Evolutionary conservation across 78 protist species (phyloP).

Genomic region (Dictyostelium brefeldianum): DNA sequence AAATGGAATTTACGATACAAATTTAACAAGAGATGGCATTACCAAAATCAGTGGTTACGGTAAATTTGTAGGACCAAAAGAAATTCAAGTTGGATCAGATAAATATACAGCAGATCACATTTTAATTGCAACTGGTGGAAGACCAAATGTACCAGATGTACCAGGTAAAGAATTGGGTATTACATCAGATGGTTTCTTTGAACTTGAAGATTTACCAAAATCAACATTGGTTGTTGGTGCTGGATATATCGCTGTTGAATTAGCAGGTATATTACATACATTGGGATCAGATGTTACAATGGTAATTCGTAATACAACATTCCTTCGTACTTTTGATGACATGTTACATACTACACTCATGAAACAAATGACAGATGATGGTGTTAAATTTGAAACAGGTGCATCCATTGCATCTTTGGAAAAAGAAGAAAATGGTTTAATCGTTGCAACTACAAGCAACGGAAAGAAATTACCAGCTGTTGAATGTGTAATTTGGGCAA

Average conservation of each 20-base stretch:
- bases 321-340: constrained; percentile 90
- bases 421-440: constrained; percentile 26
- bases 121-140: constrained; percentile 91
- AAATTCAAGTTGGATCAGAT: constrained; percentile 72
- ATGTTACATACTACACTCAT: constrained; percentile 32
- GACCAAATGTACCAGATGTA: constrained; percentile 83
- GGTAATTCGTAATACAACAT: constrained; percentile 75
- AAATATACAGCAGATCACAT: constrained; percentile 86
- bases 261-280: constrained; percentile 89
- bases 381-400: constrained; percentile 42
- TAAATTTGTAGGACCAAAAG: constrained; percentile 78
- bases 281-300: constrained; percentile 83
- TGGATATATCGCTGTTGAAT: constrained; percentile 94
- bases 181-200: constrained; percentile 90
- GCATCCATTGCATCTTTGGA: constrained; percentile 6
- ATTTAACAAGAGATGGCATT: constrained; percentile 60
- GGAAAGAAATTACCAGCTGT: constrained; percentile 47
- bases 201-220: constrained; percentile 83
- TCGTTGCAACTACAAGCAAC: constrained; percentile 6
- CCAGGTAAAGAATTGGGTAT: constrained; percentile 89
- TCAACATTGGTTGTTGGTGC: constrained; percentile 81
- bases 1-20: constrained; percentile 88
- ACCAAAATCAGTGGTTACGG: constrained; percentile 80
- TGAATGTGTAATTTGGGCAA: constrained; percentile 88
- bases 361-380: constrained; percentile 78